These are phyloP conservation scores for Elaeagnus macrophylla DNA, from an alignment of 306 rosid genomes.

Conservation along the genomic window DNA sequence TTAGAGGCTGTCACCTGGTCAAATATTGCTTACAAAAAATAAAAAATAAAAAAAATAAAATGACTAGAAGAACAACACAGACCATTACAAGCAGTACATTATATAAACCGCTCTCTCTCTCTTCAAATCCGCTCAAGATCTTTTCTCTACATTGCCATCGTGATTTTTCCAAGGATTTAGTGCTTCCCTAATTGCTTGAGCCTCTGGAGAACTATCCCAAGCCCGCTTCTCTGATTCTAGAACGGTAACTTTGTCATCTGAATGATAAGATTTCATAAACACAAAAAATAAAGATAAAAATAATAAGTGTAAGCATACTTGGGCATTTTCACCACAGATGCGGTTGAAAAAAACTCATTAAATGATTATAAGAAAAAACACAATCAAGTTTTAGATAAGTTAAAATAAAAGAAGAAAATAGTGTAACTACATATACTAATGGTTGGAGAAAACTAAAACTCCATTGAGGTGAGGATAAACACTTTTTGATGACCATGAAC, in stretches of 20 bases:
- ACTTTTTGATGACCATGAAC: no score
- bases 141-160: conserved; percentile 21
- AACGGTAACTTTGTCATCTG: conserved; percentile 87
- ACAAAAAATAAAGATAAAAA: neutral
- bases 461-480: no score
- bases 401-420: neutral
- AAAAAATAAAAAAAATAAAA: no score
- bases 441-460: no score
- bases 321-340: neutral
- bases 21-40: no score
- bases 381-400: neutral
- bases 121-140: no score
- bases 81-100: no score
- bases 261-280: conserved; percentile 12
- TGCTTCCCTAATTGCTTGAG: conserved; percentile 59
- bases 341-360: neutral
- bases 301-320: neutral
- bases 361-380: no score
- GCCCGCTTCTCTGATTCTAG: conserved; percentile 75
- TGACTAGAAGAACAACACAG: no score
- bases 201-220: conserved; percentile 73
- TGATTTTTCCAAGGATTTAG: conserved; percentile 48
- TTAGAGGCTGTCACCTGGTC: no score
- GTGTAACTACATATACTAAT: no score
- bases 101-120: no score